phyloP scores from a whole-genome alignment of 2,329 filamentous ascomycete genomes.

The Sordariomycetes sp. region DNA sequence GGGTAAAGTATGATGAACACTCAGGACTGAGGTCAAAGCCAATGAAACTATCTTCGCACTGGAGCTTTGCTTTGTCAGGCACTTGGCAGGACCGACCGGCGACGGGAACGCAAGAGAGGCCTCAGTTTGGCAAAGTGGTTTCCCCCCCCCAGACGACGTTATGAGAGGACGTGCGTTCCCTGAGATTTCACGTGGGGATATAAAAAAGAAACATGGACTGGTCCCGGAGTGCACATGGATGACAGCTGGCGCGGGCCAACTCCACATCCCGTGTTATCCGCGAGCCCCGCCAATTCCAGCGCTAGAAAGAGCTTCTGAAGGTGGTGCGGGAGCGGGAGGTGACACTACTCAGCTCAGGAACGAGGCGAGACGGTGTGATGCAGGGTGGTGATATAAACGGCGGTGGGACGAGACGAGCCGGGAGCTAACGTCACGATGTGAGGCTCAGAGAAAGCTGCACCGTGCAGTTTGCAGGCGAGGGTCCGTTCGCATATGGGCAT shows the following conservation, averaged over 20 bases:
- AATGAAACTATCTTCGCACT: not conserved
- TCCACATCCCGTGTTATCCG: not conserved
- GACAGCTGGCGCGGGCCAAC: not conserved
- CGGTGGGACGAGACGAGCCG: not conserved
- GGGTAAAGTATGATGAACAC: not conserved
- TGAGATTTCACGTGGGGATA: not conserved
- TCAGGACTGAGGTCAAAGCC: not conserved
- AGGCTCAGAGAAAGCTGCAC: not conserved
- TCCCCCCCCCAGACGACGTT: not conserved
- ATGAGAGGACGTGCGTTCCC: not conserved
- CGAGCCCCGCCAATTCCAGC: not conserved
- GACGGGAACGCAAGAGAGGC: not conserved
- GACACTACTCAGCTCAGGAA: not conserved
- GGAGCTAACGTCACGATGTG: not conserved
- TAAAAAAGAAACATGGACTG: not conserved
- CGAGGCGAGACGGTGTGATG: not conserved
- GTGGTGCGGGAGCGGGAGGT: not conserved
- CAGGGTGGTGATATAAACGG: not conserved
- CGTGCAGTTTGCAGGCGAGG: not conserved
- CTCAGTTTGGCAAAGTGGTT: not conserved
- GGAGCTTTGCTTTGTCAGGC: not conserved
- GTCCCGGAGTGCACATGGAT: not conserved
- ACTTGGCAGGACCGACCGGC: conserved; percentile 2
- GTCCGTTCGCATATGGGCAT: not conserved
- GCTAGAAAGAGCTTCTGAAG: not conserved